These are phyloP conservation scores for Clitocybe nebularis DNA, from an alignment of 1,284 basidiomycete species.

Conservation along the genomic window DNA sequence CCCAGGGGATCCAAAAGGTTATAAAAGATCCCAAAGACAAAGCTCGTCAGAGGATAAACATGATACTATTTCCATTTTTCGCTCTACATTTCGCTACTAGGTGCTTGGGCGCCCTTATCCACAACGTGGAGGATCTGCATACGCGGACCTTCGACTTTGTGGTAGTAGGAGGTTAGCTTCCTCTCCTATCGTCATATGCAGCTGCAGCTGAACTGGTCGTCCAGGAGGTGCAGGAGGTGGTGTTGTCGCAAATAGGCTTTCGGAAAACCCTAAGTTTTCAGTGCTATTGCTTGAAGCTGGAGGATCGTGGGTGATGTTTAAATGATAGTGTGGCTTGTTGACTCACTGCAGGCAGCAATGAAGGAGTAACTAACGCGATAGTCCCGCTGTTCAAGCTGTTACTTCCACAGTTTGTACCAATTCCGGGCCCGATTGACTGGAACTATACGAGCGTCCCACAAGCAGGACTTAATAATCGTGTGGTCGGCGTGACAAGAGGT, in stretches of 20 bases:
- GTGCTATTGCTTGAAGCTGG: conserved; percentile 26
- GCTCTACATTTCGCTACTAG: not conserved
- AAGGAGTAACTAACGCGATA: conserved; percentile 13
- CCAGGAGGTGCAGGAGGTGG: conserved; percentile 21
- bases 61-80: too few relatives aligned
- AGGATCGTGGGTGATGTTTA: conserved; percentile 15
- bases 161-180: conserved; percentile 8
- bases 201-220: not conserved
- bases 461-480: conserved; percentile 14
- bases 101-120: not conserved
- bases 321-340: not conserved
- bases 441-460: conserved; percentile 21
- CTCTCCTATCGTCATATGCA: not conserved
- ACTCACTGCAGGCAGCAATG: conserved; percentile 12
- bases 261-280: conserved; percentile 15
- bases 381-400: conserved; percentile 8
- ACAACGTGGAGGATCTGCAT: not conserved
- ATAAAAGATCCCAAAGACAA: too few relatives aligned
- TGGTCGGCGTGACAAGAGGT: conserved; percentile 17
- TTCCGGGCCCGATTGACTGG: conserved; percentile 13
- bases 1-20: too few relatives aligned
- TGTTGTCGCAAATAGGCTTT: conserved; percentile 21
- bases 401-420: conserved; percentile 1
- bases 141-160: conserved; percentile 10
- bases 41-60: too few relatives aligned